These are phyloP conservation scores for Ascochyta clinopodiicola DNA, from an alignment of 2,329 filamentous ascomycete species.

Conservation along the genomic window DNA sequence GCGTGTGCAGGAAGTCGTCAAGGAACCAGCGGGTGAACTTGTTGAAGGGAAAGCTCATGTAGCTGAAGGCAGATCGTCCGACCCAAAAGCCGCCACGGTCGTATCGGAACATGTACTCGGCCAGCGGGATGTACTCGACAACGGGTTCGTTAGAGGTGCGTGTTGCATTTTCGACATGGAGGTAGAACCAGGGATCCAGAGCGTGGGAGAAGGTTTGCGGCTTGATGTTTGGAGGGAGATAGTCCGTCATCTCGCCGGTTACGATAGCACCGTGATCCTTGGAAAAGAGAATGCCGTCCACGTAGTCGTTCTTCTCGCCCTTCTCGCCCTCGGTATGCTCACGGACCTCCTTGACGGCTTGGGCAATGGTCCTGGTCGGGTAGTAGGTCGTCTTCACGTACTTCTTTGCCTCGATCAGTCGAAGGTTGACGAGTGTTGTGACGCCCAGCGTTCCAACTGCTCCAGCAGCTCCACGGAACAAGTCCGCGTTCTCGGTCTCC, in stretches of 20 bases:
- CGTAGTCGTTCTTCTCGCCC: constrained; percentile 52
- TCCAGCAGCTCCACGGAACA: constrained; percentile 70
- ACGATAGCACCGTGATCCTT: constrained; percentile 52
- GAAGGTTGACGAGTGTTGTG: constrained; percentile 63
- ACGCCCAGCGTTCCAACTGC: constrained; percentile 72
- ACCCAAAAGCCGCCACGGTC: constrained; percentile 75
- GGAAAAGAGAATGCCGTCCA: constrained; percentile 60
- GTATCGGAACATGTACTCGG: constrained; percentile 74
- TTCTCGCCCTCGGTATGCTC: constrained; percentile 46
- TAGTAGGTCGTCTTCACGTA: constrained; percentile 60
- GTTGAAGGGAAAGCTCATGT: constrained; percentile 71
- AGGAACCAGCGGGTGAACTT: constrained; percentile 66
- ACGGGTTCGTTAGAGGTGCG: constrained; percentile 42
- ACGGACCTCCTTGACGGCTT: constrained; percentile 51
- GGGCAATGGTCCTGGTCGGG: constrained; percentile 50
- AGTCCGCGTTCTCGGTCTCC: constrained; percentile 60
- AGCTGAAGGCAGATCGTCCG: constrained; percentile 66
- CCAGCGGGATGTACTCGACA: constrained; percentile 65
- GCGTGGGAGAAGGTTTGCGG: constrained; percentile 51
- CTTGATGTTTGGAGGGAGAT: constrained; percentile 35
- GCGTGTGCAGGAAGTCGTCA: constrained; percentile 67
- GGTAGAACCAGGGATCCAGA: constrained; percentile 60
- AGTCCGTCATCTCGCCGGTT: constrained; percentile 53
- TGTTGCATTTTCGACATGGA: constrained; percentile 54
- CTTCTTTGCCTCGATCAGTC: constrained; percentile 53